Base-by-base conservation (phyloP, 441 rosid species). In the Euphorbia schlechtendalii region DNA sequence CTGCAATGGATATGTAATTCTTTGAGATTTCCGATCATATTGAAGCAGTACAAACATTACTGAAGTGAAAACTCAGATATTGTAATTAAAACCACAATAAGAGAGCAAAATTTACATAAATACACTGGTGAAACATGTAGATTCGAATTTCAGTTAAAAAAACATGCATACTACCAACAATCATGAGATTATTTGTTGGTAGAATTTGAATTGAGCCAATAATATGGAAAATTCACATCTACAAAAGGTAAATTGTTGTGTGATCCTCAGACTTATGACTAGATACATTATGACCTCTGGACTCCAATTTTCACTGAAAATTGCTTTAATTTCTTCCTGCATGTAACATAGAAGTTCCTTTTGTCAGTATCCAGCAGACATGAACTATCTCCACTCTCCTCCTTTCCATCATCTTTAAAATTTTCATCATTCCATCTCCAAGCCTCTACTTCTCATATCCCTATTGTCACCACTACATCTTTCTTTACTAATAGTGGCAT, bases 1-100 rank as follows among this genome's bases (percentile, higher is more conserved):
- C 99, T 95, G 85, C 61, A 74, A 68, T 73, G 74, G 63, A 79
- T 57, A 67, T 60, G 32, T 27, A 22, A 53, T 52, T 40, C 34
- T 30, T 65, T 45, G n/a, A 25, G 43, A 56, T 57, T 45, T 58
- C 30, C 41, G 30, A 30, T 9, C 15, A 5, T 28, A n/a, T n/a
- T 9, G 3, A 46, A 46, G 30, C 40, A 55, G 7, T 25, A 53
- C 13, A 68, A 4, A 17, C 2, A 59, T 15, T 24, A 18, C 12
- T 3, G 61, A 38, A 61, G 8, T 21, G 53, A 25, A 36, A 38
- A 10, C 24, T 43, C 30, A 25, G 21, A 53, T 18, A 38, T 22
- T 22, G 34, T 14, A 8, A 8, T 14, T n/a, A 30, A 61, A 25
- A 41, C 27, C 45, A 68, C 28, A 56, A 56, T 25, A 21, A 18